These are phyloP conservation scores for Myrica gale DNA, from an alignment of 306 rosid genomes.

Conservation along the genomic window DNA sequence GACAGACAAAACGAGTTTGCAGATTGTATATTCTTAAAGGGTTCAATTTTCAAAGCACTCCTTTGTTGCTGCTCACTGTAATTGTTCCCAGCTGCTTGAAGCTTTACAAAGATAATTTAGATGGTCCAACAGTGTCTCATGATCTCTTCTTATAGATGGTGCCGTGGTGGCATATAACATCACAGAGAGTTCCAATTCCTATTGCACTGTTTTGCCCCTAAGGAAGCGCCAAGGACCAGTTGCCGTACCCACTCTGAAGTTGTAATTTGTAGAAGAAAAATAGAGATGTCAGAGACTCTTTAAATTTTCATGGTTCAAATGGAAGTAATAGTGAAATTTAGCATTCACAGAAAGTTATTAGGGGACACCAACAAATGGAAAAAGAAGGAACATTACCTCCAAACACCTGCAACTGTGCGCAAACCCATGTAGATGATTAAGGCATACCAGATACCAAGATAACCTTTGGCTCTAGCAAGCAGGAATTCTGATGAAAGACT, in stretches of 20 bases:
- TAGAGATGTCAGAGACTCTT: background rate
- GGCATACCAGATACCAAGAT: constrained; percentile 89
- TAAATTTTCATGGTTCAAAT: background rate
- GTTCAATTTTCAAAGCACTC: too few species aligned
- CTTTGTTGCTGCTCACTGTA: too few species aligned
- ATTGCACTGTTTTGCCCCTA: background rate
- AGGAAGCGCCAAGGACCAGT: constrained; percentile 2
- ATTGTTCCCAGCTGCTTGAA: too few species aligned
- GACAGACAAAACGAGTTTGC: too few species aligned
- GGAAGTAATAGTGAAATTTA: too few species aligned
- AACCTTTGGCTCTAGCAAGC: constrained; percentile 57
- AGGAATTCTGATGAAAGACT: constrained; percentile 60
- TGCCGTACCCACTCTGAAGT: constrained; percentile 2
- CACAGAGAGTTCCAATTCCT: background rate
- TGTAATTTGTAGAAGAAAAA: background rate
- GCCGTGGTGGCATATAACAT: background rate
- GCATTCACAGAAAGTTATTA: too few species aligned
- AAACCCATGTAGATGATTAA: constrained; percentile 78
- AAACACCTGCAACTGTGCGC: constrained; percentile 75
- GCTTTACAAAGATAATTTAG: too few species aligned
- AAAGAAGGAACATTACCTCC: constrained; percentile 60
- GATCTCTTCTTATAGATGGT: background rate
- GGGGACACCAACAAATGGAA: background rate
- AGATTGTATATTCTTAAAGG: too few species aligned
- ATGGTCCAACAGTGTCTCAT: background rate